phyloP scores from a whole-genome alignment of 2,329 filamentous ascomycete genomes.

The Tolypocladium nubicola region DNA sequence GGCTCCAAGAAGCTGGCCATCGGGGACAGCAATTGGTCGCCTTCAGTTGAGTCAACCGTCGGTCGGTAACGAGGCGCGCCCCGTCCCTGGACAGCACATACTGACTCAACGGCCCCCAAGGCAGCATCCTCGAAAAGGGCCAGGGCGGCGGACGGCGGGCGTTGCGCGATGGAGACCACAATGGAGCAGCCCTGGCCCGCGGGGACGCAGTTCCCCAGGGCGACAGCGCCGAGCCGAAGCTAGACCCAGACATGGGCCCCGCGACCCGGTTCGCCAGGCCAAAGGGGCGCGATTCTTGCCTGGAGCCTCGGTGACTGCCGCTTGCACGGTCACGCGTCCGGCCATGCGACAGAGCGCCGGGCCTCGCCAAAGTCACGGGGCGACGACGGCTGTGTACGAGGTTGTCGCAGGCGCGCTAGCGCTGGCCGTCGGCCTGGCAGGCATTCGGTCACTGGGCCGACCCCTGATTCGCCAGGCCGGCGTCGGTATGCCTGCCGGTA shows the following conservation, averaged over 20 bases:
- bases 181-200: background rate
- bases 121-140: background rate
- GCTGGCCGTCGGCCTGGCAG: background rate
- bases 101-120: slow-evolving; percentile 1
- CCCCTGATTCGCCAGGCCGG: background rate
- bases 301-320: background rate
- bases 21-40: background rate
- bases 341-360: background rate
- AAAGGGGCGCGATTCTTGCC: background rate
- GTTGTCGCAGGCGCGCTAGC: background rate
- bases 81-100: background rate
- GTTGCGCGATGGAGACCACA: background rate
- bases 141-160: background rate
- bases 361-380: background rate
- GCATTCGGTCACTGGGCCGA: background rate
- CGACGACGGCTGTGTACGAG: background rate
- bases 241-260: background rate
- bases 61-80: background rate
- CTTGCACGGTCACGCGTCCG: background rate
- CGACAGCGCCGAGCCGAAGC: background rate
- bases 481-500: background rate
- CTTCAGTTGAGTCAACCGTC: background rate
- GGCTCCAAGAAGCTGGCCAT: background rate
- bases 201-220: background rate
- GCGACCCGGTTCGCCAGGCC: background rate